Evolutionary conservation across 495 filamentous ascomycete genomes (phyloP), one percentile per base, ranked within the genome.

Genomic region (Lindgomyces ingoldianus): DNA sequence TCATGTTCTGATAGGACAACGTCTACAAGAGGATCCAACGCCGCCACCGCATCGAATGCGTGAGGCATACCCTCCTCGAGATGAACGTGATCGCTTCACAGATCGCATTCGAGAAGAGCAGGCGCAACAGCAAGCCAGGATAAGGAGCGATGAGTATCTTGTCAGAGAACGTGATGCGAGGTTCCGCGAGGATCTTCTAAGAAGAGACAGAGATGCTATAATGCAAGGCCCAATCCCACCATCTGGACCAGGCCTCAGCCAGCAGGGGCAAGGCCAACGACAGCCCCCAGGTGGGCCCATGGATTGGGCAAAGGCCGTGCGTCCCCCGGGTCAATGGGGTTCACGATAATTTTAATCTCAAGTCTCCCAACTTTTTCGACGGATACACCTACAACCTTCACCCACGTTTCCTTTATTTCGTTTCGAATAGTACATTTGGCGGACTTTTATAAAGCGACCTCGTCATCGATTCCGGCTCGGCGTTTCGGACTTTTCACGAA

Each of bases 91-190:
- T 61, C 46, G 53, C 25, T 12, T 49, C 16, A n/a, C 44, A 36
- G 59, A 58, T 57, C 73, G 29, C 60, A 73, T 64, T 54, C 60
- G 29, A 1, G 58, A 69, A 29, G 61, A 65, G 47, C 70, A 68
- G 29, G 51, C 36, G 51, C 56, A 68, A 21, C 60, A 60, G 22
- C 39, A 39, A 22, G 44, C 30, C 2, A 64, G 55, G 53, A n/a
- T n/a, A n/a, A 25, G 60, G 25, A 19, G 14, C 3, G 51, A 64
- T 6, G 60, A 64, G 6, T 57, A 56, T 29, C 22, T 25, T 33
- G 49, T 16, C 3, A 27, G 59, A 11, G 55, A 65, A 26, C 62
- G 47, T 2, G 48, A 60, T 16, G 33, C 42, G 26, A 47, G 56
- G 12, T 41, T 48, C 9, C 39, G 51, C 12, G 52, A 57, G 42